These are phyloP conservation scores for Diaporthe longicolla DNA, from an alignment of 2,329 filamentous ascomycete species.

Conservation along the genomic window DNA sequence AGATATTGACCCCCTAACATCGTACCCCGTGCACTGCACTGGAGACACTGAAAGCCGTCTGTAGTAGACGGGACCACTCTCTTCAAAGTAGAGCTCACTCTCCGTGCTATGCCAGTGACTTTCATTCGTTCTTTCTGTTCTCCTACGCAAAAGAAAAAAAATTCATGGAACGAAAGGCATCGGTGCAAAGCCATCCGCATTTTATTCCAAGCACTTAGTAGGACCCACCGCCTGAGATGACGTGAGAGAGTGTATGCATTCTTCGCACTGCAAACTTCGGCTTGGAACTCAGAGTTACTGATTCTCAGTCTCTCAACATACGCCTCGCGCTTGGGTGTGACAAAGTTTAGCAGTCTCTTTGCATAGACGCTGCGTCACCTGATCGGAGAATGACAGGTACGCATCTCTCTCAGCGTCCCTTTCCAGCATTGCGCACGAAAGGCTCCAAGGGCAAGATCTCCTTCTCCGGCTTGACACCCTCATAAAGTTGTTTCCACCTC, in stretches of 20 bases:
- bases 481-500: slow-evolving; percentile 68
- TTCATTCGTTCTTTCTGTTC: no score
- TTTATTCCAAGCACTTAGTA: no score
- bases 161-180: no score
- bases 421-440: slow-evolving; percentile 57
- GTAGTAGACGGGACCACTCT: no score
- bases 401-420: slow-evolving; percentile 43
- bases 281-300: neutral
- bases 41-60: neutral
- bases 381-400: neutral
- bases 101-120: no score
- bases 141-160: no score
- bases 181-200: no score
- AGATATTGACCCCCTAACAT: neutral
- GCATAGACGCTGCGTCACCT: no score
- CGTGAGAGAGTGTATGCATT: no score
- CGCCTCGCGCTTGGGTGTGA: neutral
- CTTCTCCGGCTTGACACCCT: slow-evolving; percentile 63
- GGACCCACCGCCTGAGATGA: no score
- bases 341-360: neutral
- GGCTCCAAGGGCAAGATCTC: slow-evolving; percentile 71
- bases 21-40: neutral
- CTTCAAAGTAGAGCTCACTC: no score
- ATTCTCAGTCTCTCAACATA: neutral
- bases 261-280: neutral